Conservation (phyloP, 2,329 filamentous ascomycete genomes). For the Laburnicola sp. region DNA sequence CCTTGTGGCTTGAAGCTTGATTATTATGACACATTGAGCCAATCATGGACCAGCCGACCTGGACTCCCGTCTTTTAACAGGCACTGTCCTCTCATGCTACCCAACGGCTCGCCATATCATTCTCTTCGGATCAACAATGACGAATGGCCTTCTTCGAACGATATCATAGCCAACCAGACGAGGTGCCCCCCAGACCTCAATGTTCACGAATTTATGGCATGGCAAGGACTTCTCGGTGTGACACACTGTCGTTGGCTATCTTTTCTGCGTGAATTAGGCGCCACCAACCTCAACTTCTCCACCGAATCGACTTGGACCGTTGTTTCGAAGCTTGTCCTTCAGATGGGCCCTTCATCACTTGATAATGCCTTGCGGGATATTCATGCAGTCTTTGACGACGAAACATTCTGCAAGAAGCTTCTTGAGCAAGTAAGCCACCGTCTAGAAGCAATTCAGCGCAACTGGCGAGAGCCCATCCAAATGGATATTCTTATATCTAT, state of each 20-base stretch:
- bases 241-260: conserved; percentile 53
- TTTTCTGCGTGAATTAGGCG: conserved; percentile 56
- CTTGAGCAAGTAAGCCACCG: conserved; percentile 53
- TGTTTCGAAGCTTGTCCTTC: conserved; percentile 56
- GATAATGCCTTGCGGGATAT: conserved; percentile 45
- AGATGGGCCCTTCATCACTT: conserved; percentile 57
- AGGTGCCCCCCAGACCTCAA: conserved; percentile 53
- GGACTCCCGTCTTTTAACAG: conserved; percentile 50
- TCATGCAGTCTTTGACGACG: conserved; percentile 57
- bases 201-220: conserved; percentile 58
- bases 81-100: conserved; percentile 49
- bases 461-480: conserved; percentile 61
- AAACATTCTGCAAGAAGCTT: conserved; percentile 54
- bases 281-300: conserved; percentile 63
- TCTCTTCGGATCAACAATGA: conserved; percentile 31
- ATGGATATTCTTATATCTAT: conserved; percentile 64
- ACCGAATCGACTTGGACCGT: conserved; percentile 55
- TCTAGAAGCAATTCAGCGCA: conserved; percentile 53
- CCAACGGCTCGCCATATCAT: conserved; percentile 45
- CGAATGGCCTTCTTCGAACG: conserved; percentile 56
- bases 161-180: conserved; percentile 55
- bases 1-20: conserved; percentile 52
- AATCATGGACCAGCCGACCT: conserved; percentile 46
- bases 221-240: conserved; percentile 54
- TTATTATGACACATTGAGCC: conserved; percentile 52